Conservation (phyloP, 371 early-diverging fungal genomes). For the Rhizopus delemar region DNA sequence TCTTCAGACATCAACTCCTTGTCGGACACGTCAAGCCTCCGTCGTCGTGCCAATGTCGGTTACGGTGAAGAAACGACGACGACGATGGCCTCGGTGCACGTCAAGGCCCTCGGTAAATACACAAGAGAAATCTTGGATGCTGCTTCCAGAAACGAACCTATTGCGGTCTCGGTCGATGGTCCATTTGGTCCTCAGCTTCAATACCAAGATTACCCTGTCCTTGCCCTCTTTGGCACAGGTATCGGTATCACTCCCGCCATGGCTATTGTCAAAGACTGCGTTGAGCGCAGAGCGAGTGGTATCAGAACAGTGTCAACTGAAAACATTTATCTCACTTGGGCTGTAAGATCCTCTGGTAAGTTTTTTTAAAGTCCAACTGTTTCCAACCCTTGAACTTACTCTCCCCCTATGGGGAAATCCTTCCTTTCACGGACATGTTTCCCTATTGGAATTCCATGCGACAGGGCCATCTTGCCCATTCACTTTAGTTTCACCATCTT, state of each 20-base stretch:
- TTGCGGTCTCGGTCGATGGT: slow-evolving; percentile 43
- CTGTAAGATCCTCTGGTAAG: slow-evolving; percentile 35
- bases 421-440: slow-evolving; percentile 36
- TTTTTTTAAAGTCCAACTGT: no score
- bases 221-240: slow-evolving; percentile 41
- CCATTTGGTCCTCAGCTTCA: slow-evolving; percentile 45
- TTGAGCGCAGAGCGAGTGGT: slow-evolving; percentile 41
- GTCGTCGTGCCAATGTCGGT: slow-evolving; percentile 22
- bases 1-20: slow-evolving; percentile 13
- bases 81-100: slow-evolving; percentile 37
- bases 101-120: slow-evolving; percentile 44
- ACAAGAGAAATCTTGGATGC: slow-evolving; percentile 27
- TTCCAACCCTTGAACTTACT: no score
- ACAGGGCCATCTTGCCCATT: slow-evolving; percentile 25
- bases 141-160: slow-evolving; percentile 8
- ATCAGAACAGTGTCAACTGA: slow-evolving; percentile 36
- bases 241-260: slow-evolving; percentile 51
- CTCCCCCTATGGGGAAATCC: slow-evolving; percentile 26
- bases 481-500: slow-evolving; percentile 31
- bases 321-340: slow-evolving; percentile 48
- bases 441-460: slow-evolving; percentile 29
- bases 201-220: slow-evolving; percentile 42
- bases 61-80: slow-evolving; percentile 6
- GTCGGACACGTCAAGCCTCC: slow-evolving; percentile 17
- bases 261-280: slow-evolving; percentile 41